phyloP scores from a whole-genome alignment of 73 alveolate genomes.

The Breviolum minutum region DNA sequence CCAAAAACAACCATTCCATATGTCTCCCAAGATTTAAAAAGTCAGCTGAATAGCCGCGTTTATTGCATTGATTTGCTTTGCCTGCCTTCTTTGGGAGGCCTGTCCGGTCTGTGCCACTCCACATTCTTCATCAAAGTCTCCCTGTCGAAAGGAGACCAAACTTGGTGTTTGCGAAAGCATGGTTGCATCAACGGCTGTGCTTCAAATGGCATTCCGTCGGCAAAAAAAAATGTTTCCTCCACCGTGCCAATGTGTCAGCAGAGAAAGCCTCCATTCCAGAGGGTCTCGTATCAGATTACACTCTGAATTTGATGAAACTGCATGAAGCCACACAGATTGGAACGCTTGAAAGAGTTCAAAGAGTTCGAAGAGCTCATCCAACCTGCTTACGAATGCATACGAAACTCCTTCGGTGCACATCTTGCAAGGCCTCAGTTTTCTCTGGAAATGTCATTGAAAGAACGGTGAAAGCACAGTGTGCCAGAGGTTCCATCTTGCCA shows the following conservation, averaged over 20 bases:
- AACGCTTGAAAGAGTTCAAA: background rate
- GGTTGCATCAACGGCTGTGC: no score
- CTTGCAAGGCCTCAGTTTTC: slow-evolving; percentile 16
- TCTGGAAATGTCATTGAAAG: background rate
- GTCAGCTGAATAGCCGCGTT: background rate
- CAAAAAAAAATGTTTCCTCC: background rate
- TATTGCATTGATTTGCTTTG: background rate
- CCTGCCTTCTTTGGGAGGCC: slow-evolving; percentile 94
- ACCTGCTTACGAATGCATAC: slow-evolving; percentile 65
- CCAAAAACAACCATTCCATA: background rate
- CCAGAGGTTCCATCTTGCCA: background rate
- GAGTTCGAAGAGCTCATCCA: background rate
- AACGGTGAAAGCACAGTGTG: no score
- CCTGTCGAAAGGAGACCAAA: background rate
- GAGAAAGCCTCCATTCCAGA: slow-evolving; percentile 16
- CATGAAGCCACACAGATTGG: background rate
- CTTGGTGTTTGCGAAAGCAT: no score
- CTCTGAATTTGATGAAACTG: background rate
- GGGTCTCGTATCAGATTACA: background rate
- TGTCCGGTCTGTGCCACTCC: slow-evolving; percentile 61
- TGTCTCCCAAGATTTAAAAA: background rate
- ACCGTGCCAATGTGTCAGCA: background rate
- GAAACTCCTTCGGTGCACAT: slow-evolving; percentile 79
- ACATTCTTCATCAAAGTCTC: background rate
- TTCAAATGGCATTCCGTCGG: background rate